Base-by-base conservation (phyloP, 2,329 filamentous ascomycete species). In the Clonostachys rosea region DNA sequence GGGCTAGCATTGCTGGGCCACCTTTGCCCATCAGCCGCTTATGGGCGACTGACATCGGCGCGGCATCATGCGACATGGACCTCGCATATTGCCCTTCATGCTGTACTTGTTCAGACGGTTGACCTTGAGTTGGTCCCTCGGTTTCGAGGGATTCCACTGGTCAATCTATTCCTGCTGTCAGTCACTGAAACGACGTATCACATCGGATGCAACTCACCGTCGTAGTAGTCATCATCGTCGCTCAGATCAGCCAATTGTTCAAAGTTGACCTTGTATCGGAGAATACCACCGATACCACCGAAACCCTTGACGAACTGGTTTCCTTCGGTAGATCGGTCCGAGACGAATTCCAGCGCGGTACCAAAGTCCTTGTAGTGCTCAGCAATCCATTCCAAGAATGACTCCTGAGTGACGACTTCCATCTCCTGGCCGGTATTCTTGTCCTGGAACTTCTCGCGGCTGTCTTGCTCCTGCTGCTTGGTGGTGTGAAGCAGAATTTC, bases 231-330 rank as follows among this genome's bases (percentile, higher is more conserved):
- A 68, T 97, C 92, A 71, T 91, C 87, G 67, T 94, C 88, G 68
- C 95, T 91, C 63, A 87, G 79, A 68, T 97, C 94, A 70, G 87
- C 87, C 70, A 99, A 81, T 73, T 99, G 95, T 75, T 99, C 95
- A 75, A 99, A 99, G 79, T 99, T 99, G 79, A 99, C 90, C 79
- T 96, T 96, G 84, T 99, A 99, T 59, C 94, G 91, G 66, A 99
- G 84, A 63, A 99, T 86, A 55, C 92, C 92, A 57, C 94, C 94
- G 60, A 99, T 96, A 64, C 94, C 94, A 85, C 94, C 94, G 65
- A 99, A 99, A 54, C 94, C 94, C 78, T 96, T 97, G 63, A 99
- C 94, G 73, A 99, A 99, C 77, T 99, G 94, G 74, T 99, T 99
- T 66, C 94, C 94, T 74, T 99, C 94, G 51, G 89, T 95, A 51